phyloP scores from a whole-genome alignment of 805 yeast genomes.

The Yamadazyma olivae region DNA sequence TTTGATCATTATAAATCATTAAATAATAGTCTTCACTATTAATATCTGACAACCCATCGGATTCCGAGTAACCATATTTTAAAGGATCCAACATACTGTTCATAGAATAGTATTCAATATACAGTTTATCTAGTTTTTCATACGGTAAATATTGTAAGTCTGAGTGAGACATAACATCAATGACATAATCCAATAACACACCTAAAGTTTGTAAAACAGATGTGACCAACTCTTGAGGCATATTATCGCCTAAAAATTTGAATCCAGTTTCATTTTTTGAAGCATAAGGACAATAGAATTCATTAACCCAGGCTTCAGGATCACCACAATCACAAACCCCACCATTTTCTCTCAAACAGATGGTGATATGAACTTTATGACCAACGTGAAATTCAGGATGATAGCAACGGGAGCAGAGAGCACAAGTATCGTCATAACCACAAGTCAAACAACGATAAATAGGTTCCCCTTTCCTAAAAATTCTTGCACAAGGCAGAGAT shows the following conservation, averaged over 20 bases:
- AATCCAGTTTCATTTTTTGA: slow-evolving; percentile 6
- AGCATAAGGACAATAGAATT: slow-evolving; percentile 47
- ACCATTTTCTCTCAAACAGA: slow-evolving; percentile 66
- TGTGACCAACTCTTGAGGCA: slow-evolving; percentile 44
- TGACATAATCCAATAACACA: slow-evolving; percentile 52
- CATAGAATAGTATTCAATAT: slow-evolving; percentile 26
- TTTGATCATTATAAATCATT: slow-evolving; percentile 74
- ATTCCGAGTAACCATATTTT: slow-evolving; percentile 42
- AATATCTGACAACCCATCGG: slow-evolving; percentile 17
- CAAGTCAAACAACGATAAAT: slow-evolving; percentile 74
- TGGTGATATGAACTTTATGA: slow-evolving; percentile 65
- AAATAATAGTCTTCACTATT: slow-evolving; percentile 52
- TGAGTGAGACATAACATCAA: slow-evolving; percentile 56
- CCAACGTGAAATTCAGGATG: slow-evolving; percentile 65
- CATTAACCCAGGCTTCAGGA: slow-evolving; percentile 71
- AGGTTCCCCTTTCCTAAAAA: slow-evolving; percentile 76
- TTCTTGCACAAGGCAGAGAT: slow-evolving; percentile 69
- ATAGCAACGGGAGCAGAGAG: slow-evolving; percentile 75
- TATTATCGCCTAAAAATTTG: slow-evolving; percentile 5
- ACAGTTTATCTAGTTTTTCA: slow-evolving; percentile 21
- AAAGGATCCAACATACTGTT: slow-evolving; percentile 33
- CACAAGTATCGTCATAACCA: slow-evolving; percentile 81
- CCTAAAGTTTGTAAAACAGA: slow-evolving; percentile 43
- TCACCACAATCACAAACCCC: slow-evolving; percentile 92
- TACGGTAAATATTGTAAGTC: slow-evolving; percentile 36